Evolutionary conservation across 2,329 filamentous ascomycete genomes (phyloP), one percentile per base, ranked within the genome.

Genomic region (Arthrobotrys iridis): DNA sequence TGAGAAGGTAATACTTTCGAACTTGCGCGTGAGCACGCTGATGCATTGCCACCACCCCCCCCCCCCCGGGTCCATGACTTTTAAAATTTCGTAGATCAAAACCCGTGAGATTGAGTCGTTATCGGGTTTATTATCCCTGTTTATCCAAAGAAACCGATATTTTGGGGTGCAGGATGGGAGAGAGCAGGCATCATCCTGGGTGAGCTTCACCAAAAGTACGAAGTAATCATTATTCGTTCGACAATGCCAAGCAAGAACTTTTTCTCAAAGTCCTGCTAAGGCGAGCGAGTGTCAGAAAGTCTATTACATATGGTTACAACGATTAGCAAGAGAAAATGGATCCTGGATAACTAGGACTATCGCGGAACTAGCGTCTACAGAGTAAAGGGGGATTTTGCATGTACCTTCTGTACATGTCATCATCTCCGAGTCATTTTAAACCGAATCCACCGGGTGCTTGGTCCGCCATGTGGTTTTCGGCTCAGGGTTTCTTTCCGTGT

Each of bases 401-500:
- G 1, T 22, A n/a, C n/a, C 46, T 24, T 18, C 11, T 24, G 2
- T 48, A 48, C 45, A 11, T 18, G n/a, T 8, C n/a, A 26, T 24
- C 7, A 46, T 26, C 22, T 10, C 30, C 15, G 50, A 37, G n/a
- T 33, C 15, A 35, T 55, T n/a, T 37, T 37, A 22, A n/a, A 24
- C 30, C 50, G 15, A 37, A 37, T 0, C 18, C 7, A 1, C 37
- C 18, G 10, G 37, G 3, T 5, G 15, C 11, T 20, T 52, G n/a
- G 26, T 24, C 28, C 30, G 30, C 50, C 50, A 55, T 37, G 50
- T 37, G 30, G 28, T 55, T 55, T 24, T 55, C 50, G 50, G 50
- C 30, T 55, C 50, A 55, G 50, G 50, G 50, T 55, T 55, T 15
- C 30, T 55, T 55, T 55, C 50, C 50, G 50, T 55, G 50, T 55